Evolutionary conservation across 2,329 filamentous ascomycete species (phyloP).

Genomic region (Aspergillus oerlinghausenensis): DNA sequence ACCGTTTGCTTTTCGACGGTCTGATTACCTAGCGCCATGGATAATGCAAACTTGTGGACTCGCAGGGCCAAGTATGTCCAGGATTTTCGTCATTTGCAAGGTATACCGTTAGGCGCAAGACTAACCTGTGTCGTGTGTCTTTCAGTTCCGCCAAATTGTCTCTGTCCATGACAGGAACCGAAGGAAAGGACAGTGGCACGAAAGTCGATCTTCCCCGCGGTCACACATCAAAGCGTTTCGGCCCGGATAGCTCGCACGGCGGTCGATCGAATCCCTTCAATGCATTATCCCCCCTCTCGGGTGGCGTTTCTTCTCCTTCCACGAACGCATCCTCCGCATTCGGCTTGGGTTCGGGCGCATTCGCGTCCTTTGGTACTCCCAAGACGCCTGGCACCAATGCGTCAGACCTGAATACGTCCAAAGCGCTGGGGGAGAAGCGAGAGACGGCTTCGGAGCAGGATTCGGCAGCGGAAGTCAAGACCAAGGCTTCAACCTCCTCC

Average conservation of each 20-base stretch:
- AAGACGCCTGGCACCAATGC: slow-evolving; percentile 71
- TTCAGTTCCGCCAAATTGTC: slow-evolving; percentile 82
- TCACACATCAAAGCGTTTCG: slow-evolving; percentile 68
- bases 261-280: slow-evolving; percentile 74
- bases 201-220: slow-evolving; percentile 58
- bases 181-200: slow-evolving; percentile 49
- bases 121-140: slow-evolving; percentile 21
- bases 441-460: slow-evolving; percentile 47
- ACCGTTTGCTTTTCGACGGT: slow-evolving; percentile 34
- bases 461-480: slow-evolving; percentile 23
- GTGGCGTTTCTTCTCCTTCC: slow-evolving; percentile 69
- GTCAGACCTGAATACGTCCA: slow-evolving; percentile 66
- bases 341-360: slow-evolving; percentile 88
- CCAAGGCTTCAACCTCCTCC: slow-evolving; percentile 40
- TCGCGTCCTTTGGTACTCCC: slow-evolving; percentile 92
- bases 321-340: slow-evolving; percentile 80
- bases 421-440: slow-evolving; percentile 60
- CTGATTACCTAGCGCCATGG: slow-evolving; percentile 38
- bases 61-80: slow-evolving; percentile 45
- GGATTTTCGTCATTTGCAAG: slow-evolving; percentile 2
- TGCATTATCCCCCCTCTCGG: slow-evolving; percentile 65
- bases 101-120: background rate
- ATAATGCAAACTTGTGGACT: slow-evolving; percentile 49
- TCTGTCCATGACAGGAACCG: slow-evolving; percentile 66
- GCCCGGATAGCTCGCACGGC: slow-evolving; percentile 67